Evolutionary conservation across 2,329 filamentous ascomycete species (phyloP), one percentile per base, ranked within the genome.

Genomic region (Colletotrichum musicola): DNA sequence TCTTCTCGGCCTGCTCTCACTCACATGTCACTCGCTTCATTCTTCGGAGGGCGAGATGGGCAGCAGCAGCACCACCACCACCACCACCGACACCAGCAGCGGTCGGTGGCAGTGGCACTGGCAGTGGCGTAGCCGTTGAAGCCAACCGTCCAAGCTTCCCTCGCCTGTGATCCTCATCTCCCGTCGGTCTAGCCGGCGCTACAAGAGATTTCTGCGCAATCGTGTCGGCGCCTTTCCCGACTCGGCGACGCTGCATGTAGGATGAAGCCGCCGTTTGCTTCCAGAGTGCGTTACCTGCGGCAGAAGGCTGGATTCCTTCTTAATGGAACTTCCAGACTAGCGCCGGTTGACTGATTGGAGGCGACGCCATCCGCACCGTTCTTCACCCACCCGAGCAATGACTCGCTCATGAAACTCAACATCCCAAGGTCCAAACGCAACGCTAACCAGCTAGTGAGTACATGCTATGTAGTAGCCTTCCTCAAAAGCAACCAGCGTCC

Each of bases 331-430:
- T 60, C 62, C 38, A 68, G 62, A 53, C 27, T 49, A 49, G 60
- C 51, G 60, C 25, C 40, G 18, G 44, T 30, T 47, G 30, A 22
- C 59, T 40, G 51, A 35, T 44, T 46, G 18, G 55, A 55, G 47
- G 49, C 54, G 20, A 62, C 64, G 58, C 58, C 64, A 57, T 56
- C 51, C 58, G 64, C 59, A 57, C 64, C 51, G 47, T 54, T 65
- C 49, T 38, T 42, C 18, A 30, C 47, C 50, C 40, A 46, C 35
- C 49, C 54, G 62, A 35, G 51, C 60, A 46, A 47, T 68, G 66
- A 69, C 66, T 69, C 62, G 66, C 50, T 60, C 27, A 44, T 66
- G 66, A 69, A 69, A 69, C 66, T 35, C 55, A 44, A 69, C 55
- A 35, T 61, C 38, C 27, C 18, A 42, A 61, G 40, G 62, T 44